Evolutionary conservation across 2,329 filamentous ascomycete genomes (phyloP), one percentile per base, ranked within the genome.

Genomic region (Hypoxylon sp.): DNA sequence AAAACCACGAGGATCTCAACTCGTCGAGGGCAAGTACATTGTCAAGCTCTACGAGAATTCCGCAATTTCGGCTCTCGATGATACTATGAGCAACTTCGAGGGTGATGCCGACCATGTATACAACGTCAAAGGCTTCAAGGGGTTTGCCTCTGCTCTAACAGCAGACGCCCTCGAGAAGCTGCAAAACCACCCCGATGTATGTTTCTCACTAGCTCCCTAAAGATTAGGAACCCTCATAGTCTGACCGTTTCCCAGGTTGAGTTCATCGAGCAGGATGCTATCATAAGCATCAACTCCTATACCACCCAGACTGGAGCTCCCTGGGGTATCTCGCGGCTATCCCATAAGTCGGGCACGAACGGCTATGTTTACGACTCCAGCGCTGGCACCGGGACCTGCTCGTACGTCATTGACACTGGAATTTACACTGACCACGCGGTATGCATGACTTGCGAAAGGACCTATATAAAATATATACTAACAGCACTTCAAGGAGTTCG

Each of bases 371-470:
- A 84, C 73, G 81, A 85, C 66, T 63, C 71, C 8, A 78, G 73
- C 19, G 81, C 82, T 22, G 84, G 84, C 13, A 61, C 74, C 13
- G 80, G 77, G 33, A 82, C 78, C 56, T 87, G 81, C 66, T 79
- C 83, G 53, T 89, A 88, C 74, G 77, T 89, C 56, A 77, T 89
- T 61, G 87, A 89, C 75, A 87, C 84, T 0, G 87, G 87, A 39
- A 83, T 89, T 57, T 80, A 81, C 46, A 80, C 77, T 19, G 63
- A 74, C 4, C 87, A 89, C 59, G 29, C 75, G 52, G 76, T 77
- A 75, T 9, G 74, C 59, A 22, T 57, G 26, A 56, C 58, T 54
- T 31, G 31, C 17, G 39, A 33, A 17, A 44, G 17, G 14, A 3
- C n/a, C 8, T 5, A n/a, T 4, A 17, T 35, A 3, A 37, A 19